Base-by-base conservation (phyloP, 192 early-diverging fungal genomes). In the Lobulomyces angularis region DNA sequence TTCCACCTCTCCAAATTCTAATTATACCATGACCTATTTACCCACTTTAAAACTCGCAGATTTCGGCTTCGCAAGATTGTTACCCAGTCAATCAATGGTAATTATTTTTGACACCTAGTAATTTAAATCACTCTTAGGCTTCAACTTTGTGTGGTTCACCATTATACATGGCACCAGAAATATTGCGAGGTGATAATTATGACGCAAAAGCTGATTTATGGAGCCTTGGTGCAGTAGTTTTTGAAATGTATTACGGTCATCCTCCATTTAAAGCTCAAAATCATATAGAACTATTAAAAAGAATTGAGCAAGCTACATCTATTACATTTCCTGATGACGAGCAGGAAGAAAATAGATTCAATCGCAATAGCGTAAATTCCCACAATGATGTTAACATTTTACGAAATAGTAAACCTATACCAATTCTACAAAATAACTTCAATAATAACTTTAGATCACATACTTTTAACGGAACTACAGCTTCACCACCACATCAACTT, bases 71-170 rank as follows among this genome's bases (percentile, higher is more conserved):
- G 92, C 95, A 1, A 72, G 95, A 16, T 80, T 80, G 9, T 59
- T 98, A 24, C 83, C 81, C 16, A 67, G 69, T 8, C 71, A 82
- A 3, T 82, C 80, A n/a, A 56, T 98, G 41, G 92, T n/a, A n/a
- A n/a, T n/a, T n/a, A n/a, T n/a, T 48, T 0, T 49, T 48, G 8
- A 49, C 41, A 33, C 29, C 37, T n/a, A 23, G n/a, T n/a, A 19
- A 12, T 12, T n/a, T 12, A 32, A 32, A 32, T 32, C 12, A 12
- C 31, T n/a, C 12, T 32, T 12, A n/a, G n/a, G n/a, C 90, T 0
- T 85, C 90, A 28, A 97, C 92, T 1, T 66, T 98, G 21, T 98
- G 95, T 44, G 95, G 95, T 1, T 92, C 88, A 9, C 94, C 94
- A 5, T 69, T 97, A 8, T 95, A 94, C 55, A 94, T 94, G 90